Conservation (phyloP, 2,329 filamentous ascomycete species). For the Parafenestella ontariensis region DNA sequence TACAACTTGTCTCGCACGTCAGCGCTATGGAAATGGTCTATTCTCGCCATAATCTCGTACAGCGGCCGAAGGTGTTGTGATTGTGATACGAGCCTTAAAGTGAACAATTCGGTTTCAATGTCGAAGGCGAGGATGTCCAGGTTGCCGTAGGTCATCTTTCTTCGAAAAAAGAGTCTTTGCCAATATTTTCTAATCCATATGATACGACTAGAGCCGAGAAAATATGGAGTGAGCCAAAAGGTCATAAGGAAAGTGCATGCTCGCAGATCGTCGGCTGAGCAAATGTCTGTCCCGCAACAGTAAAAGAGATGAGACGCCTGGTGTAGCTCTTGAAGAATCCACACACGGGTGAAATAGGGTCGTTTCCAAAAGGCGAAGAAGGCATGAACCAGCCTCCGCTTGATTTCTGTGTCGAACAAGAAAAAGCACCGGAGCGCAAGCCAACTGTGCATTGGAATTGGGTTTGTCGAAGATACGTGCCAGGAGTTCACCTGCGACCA, state of each 20-base stretch:
- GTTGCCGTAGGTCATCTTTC: too few relatives aligned
- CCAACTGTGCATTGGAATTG: neutral
- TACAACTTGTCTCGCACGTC: neutral
- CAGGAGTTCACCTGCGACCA: too few relatives aligned
- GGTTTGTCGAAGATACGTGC: too few relatives aligned
- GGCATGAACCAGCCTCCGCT: neutral
- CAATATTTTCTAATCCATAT: too few relatives aligned
- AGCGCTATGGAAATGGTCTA: neutral
- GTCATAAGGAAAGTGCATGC: neutral
- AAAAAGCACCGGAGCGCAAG: neutral
- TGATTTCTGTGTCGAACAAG: neutral
- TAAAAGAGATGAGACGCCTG: neutral
- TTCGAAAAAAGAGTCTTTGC: too few relatives aligned
- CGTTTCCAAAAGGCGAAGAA: neutral
- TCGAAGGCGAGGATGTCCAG: too few relatives aligned
- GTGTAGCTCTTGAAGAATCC: slow-evolving; percentile 3
- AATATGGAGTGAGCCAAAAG: too few relatives aligned
- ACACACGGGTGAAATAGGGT: slow-evolving; percentile 2
- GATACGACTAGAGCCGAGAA: too few relatives aligned
- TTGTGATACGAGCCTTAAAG: too few relatives aligned
- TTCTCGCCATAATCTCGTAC: too few relatives aligned
- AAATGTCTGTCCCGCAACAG: neutral
- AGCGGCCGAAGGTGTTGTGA: too few relatives aligned
- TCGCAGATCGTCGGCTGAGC: neutral
- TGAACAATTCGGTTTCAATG: too few relatives aligned